Conservation (phyloP, 371 early-diverging fungal genomes). For the Zychaea mexicana region DNA sequence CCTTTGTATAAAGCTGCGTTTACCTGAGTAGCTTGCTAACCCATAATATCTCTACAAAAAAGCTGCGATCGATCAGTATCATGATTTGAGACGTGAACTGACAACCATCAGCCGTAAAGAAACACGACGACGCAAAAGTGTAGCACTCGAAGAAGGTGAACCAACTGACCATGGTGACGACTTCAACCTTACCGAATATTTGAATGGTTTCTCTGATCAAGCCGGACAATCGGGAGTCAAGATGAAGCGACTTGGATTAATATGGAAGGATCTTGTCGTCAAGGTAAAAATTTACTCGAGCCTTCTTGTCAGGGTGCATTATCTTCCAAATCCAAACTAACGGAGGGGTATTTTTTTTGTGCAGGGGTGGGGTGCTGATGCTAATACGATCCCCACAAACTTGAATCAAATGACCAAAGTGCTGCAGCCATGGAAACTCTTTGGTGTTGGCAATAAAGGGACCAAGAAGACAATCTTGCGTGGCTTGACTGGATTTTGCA, state of each 20-base stretch:
- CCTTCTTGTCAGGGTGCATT: not conserved
- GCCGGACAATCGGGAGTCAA: slow-evolving; percentile 21
- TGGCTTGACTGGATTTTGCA: slow-evolving; percentile 39
- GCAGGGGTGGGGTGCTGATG: slow-evolving; percentile 45
- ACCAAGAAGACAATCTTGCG: slow-evolving; percentile 30
- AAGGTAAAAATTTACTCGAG: slow-evolving; percentile 16
- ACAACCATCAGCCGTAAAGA: slow-evolving; percentile 16
- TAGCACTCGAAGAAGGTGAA: slow-evolving; percentile 22
- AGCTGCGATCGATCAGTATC: slow-evolving; percentile 20
- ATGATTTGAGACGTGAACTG: slow-evolving; percentile 21
- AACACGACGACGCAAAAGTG: not conserved
- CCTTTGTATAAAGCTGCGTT: not conserved
- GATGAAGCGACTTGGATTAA: slow-evolving; percentile 31
- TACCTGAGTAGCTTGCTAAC: no score
- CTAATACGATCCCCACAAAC: slow-evolving; percentile 37
- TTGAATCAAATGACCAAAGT: slow-evolving; percentile 10
- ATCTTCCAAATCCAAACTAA: no score
- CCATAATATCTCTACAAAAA: not conserved
- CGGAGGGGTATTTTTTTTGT: no score
- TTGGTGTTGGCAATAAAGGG: slow-evolving; percentile 15
- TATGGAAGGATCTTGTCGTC: slow-evolving; percentile 38
- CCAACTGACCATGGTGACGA: slow-evolving; percentile 10
- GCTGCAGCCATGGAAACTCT: slow-evolving; percentile 28
- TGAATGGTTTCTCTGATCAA: slow-evolving; percentile 13
- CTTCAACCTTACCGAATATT: slow-evolving; percentile 24